Conservation (phyloP, 78 protist genomes). For the Monocercomonoides exilis region DNA sequence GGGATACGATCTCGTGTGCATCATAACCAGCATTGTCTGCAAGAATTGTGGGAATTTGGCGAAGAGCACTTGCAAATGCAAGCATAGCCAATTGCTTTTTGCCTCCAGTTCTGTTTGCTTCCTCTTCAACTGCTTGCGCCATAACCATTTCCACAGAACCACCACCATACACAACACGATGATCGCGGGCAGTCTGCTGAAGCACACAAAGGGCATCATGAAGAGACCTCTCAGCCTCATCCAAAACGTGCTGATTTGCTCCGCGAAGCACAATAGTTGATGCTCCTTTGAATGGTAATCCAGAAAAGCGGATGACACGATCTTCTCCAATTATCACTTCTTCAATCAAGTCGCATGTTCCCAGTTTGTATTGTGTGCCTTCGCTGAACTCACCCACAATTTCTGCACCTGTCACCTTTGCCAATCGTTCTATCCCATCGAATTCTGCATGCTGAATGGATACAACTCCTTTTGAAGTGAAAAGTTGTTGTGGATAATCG, state of each 20-base stretch:
- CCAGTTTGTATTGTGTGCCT: conserved; percentile 75
- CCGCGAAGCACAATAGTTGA: conserved; percentile 98
- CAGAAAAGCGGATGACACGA: conserved; percentile 72
- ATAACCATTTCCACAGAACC: conserved; percentile 89
- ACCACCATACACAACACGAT: conserved; percentile 82
- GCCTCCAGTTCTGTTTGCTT: conserved; percentile 73
- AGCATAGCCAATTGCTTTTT: conserved; percentile 93
- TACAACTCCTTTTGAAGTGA: conserved; percentile 50
- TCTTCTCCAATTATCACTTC: conserved; percentile 98
- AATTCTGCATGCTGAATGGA: conserved; percentile 98
- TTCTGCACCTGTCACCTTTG: conserved; percentile 72
- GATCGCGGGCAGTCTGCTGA: conserved; percentile 55
- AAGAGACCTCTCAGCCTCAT: conserved; percentile 97
- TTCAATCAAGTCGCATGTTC: conserved; percentile 77
- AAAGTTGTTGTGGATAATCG: conserved; percentile 90
- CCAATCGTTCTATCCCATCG: conserved; percentile 89
- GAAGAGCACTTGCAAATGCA: conserved; percentile 86
- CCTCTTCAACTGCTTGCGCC: conserved; percentile 83
- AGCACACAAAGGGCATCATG: conserved; percentile 99
- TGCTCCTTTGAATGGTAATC: conserved; percentile 76
- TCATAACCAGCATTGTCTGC: conserved; percentile 94
- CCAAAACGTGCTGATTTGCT: conserved; percentile 83
- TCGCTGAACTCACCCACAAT: conserved; percentile 93
- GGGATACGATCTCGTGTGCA: conserved; percentile 66
- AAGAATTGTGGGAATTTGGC: conserved; percentile 81